Evolutionary conservation across 495 filamentous ascomycete genomes (phyloP), one percentile per base, ranked within the genome.

Genomic region (Aspergillus sparsus): DNA sequence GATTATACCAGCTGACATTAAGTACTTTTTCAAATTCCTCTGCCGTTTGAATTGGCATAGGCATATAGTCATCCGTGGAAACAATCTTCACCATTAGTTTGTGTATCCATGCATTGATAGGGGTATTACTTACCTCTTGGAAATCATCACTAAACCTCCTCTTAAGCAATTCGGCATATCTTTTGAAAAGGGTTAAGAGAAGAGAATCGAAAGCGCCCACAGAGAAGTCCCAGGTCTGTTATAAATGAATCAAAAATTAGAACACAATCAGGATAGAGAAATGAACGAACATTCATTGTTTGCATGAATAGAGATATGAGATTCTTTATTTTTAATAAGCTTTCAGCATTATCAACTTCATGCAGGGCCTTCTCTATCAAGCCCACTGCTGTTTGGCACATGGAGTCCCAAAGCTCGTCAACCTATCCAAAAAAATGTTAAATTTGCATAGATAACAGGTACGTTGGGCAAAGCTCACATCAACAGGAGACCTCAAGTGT

Each of bases 21-120:
- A 96, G 84, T 27, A 99, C 93, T 66, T 96, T 95, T 61, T 96
- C 90, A 70, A 95, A 97, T 66, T 97, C 92, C 57, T 95, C 92
- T n/a, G 80, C 63, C 27, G 87, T 90, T 60, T 89, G 87, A 66
- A 97, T 95, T 6, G 90, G 87, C 95, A 99, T 98, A 16, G 95
- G 95, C 93, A 98, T 97, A 73, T 98, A 99, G 70, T 99, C 94
- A 70, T 99, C 94, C 11, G 92, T 96, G 10, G 87, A 90, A 32
- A 99, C 91, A 71, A 97, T 96, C 86, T 94, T 59, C 47, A 16
- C 37, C 7, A 42, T 72, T 35, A 71, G 58, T 49, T 60, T 52
- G 32, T 10, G n/a, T 18, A 11, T 12, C 7, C 21, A 27, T 10
- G 31, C 12, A 13, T 13, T n/a, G 11, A 33, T 10, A 31, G 7